Base-by-base conservation (phyloP, 768 basidiomycete species). In the Lentinula sp. region DNA sequence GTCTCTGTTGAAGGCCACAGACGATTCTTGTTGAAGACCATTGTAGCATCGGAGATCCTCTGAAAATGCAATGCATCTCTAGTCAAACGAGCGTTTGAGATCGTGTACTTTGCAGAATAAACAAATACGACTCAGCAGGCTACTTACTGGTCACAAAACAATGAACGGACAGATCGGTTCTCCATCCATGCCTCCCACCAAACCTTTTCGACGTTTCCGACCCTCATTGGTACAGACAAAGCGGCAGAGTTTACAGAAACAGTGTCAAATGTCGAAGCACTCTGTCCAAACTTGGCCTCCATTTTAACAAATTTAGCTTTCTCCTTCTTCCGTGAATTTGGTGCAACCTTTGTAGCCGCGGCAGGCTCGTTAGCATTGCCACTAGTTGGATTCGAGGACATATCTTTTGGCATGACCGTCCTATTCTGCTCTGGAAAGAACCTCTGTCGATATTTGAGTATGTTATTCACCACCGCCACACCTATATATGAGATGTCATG, bases 151-250 rank as follows among this genome's bases (percentile, higher is more conserved):
- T 58, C 57, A 15, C 7, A 48, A 33, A 58, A 45, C 4, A 58
- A 23, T 7, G 57, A 32, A 10, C 46, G 42, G 36, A 58, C 41
- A 35, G 43, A 45, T 33, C 36, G 43, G 20, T 23, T 48, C 15
- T 58, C 57, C 35, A 46, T 15, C 57, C 57, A 58, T 33, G 20
- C 35, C 28, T 58, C 57, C 57, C 57, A 58, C 57, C 57, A 58
- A n/a, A 18, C 16, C n/a, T 55, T 55, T 23, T 41, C 54, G 28
- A 28, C 28, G 28, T 6, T 45, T 45, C 16, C 18, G 15, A 18
- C 6, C 18, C 18, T 45, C 7, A n/a, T 7, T n/a, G 43, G 16
- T 23, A 50, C 18, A 32, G 49, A 33, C 8, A 3, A 28, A 28
- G 2, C 28, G 4, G 28, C 28, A 28, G 28, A 28, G 28, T 28